Evolutionary conservation across 768 basidiomycete genomes (phyloP), one percentile per base, ranked within the genome.

Genomic region (Naganishia vishniacii): DNA sequence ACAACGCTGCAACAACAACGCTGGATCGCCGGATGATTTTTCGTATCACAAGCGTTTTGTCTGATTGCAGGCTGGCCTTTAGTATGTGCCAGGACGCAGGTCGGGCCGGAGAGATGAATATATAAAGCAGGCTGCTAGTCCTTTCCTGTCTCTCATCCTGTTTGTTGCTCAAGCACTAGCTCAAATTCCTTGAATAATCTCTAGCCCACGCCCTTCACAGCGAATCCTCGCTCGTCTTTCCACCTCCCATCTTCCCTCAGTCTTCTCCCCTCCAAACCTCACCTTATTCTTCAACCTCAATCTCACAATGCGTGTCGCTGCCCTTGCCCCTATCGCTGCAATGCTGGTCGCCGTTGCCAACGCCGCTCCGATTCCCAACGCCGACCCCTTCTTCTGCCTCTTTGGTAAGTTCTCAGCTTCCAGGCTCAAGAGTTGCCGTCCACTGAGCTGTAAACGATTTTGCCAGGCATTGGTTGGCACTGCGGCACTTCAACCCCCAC

Each of bases 231-330:
- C 59, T 47, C 59, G 18, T 47, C 59, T n/a, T 60, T 28, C 59
- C 6, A 29, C 59, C 59, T 47, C 45, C 59, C 59, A 60, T 45
- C 59, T 42, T 47, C 45, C 59, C 31, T 42, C 29, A 45, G 18
- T 34, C 45, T 11, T 46, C 59, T 34, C 40, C 31, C 20, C 56
- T 45, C 42, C 41, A 29, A 12, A 20, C 41, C 42, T 60, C 41
- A 45, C 45, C 59, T 45, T 46, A 45, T 60, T 47, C 45, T 60
- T 47, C 59, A 47, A 60, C 59, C 59, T 47, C 42, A 12, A 28
- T 25, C 59, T 47, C 59, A 60, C 44, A 44, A 60, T 60, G 59
- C 59, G 59, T 60, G 42, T 47, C 42, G 28, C 59, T 44, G 45
- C 59, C 20, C 59, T 60, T 60, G 42, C 45, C 20, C 59, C 59